These are phyloP conservation scores for Psilocybe cyanescens DNA, from an alignment of 768 basidiomycete genomes.

Conservation along the genomic window DNA sequence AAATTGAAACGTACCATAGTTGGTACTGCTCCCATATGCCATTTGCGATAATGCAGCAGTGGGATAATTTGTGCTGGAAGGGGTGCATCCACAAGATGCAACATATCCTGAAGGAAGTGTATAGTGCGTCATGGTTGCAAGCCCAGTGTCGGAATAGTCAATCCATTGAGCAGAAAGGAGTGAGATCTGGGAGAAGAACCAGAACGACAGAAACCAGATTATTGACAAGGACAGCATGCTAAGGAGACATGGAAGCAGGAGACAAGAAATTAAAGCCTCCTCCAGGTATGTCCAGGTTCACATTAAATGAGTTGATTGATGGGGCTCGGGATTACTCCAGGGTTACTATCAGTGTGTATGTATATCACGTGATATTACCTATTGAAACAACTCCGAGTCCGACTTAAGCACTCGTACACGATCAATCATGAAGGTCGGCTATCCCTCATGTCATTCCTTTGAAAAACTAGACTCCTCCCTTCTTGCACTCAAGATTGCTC, in stretches of 20 bases:
- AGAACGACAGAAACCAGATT: slow-evolving; percentile 18
- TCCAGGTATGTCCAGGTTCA: not conserved
- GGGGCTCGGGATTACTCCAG: too few relatives aligned
- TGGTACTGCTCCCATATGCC: slow-evolving; percentile 77
- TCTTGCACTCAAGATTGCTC: slow-evolving; percentile 77
- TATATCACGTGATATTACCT: not conserved
- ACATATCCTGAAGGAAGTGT: slow-evolving; percentile 56
- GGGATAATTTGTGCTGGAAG: slow-evolving; percentile 68
- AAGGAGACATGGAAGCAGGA: slow-evolving; percentile 7
- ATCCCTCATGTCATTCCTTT: slow-evolving; percentile 63
- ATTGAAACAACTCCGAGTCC: not conserved
- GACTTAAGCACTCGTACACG: slow-evolving; percentile 9
- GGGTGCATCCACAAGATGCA: slow-evolving; percentile 79
- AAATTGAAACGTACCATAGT: slow-evolving; percentile 47
- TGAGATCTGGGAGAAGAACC: slow-evolving; percentile 9
- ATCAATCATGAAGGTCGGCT: slow-evolving; percentile 61
- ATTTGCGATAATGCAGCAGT: slow-evolving; percentile 82
- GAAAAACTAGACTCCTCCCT: slow-evolving; percentile 51
- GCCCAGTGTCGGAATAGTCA: slow-evolving; percentile 60
- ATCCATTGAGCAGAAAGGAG: slow-evolving; percentile 52
- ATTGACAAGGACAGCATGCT: not conserved
- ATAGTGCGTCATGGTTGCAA: slow-evolving; percentile 84
- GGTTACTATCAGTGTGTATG: too few relatives aligned
- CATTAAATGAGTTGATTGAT: not conserved
- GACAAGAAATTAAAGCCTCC: not conserved